Evolutionary conservation across 2,329 filamentous ascomycete genomes (phyloP).

Genomic region (Leptodontidium sp.): DNA sequence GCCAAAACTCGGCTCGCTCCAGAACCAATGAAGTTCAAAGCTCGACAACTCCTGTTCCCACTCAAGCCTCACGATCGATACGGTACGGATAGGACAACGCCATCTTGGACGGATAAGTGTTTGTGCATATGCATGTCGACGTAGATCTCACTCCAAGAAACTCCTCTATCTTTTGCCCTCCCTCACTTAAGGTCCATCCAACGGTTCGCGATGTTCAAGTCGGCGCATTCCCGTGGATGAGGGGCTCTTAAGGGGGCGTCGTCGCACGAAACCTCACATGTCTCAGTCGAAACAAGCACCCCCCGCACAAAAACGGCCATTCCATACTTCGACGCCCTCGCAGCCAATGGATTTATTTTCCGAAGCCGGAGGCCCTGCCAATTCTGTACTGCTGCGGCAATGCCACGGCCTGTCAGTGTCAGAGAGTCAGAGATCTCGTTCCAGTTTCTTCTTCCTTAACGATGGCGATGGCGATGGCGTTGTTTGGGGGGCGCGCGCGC

Average conservation of each 20-base stretch:
- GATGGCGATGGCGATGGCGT: conserved; percentile 9
- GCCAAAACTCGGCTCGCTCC: not conserved
- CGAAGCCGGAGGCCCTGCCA: conserved; percentile 28
- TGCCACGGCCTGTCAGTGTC: conserved; percentile 35
- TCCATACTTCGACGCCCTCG: conserved; percentile 9
- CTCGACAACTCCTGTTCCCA: not conserved
- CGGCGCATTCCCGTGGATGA: not conserved
- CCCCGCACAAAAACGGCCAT: not conserved
- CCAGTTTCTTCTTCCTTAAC: conserved; percentile 32
- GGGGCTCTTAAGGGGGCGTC: not conserved
- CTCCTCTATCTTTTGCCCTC: not conserved
- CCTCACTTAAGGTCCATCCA: not conserved
- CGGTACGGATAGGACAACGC: not conserved
- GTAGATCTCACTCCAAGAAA: conserved; percentile 23
- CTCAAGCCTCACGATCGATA: not conserved
- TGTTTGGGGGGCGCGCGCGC: conserved; percentile 16
- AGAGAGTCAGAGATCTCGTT: conserved; percentile 42
- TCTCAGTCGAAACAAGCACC: conserved; percentile 35
- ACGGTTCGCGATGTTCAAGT: not conserved
- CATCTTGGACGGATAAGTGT: conserved; percentile 10
- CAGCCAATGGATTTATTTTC: conserved; percentile 30
- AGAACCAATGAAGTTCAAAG: not conserved
- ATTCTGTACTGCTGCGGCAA: conserved; percentile 31
- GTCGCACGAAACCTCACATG: conserved; percentile 28
- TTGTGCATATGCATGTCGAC: conserved; percentile 24